Percentiles rank a stretch among this genome's conserved stretches.
phyloP scores from a whole-genome alignment of 108 stramenopile genomes.

The Nannochloropsis gaditana region DNA sequence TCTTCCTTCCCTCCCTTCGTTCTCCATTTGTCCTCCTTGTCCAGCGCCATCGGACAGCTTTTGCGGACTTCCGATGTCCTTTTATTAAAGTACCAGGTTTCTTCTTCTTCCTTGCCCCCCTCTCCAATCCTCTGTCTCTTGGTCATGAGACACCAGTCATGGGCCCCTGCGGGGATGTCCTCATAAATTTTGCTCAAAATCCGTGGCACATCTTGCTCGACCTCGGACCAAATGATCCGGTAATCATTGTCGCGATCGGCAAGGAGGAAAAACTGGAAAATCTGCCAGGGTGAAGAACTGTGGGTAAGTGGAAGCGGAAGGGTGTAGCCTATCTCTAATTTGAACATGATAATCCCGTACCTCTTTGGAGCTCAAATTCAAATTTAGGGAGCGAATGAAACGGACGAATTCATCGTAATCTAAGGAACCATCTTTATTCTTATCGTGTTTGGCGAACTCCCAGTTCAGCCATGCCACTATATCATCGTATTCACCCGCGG shows the following conservation, averaged over 20 bases:
- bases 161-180: background rate
- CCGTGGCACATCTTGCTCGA: slow-evolving; percentile 17
- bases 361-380: background rate
- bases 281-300: background rate
- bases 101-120: background rate
- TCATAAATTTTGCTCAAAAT: slow-evolving; percentile 15
- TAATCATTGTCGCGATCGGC: slow-evolving; percentile 2
- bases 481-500: background rate
- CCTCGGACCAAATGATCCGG: background rate
- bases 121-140: too few species aligned
- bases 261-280: slow-evolving; percentile 15
- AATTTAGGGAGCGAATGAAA: background rate
- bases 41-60: background rate
- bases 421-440: slow-evolving; percentile 2
- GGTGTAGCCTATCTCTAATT: background rate
- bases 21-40: background rate
- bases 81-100: slow-evolving; percentile 18
- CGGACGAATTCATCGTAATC: background rate
- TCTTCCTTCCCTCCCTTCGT: background rate
- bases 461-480: slow-evolving; percentile 22
- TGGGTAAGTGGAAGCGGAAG: background rate
- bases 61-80: background rate
- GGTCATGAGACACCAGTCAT: background rate
- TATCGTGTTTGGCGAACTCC: slow-evolving; percentile 20
- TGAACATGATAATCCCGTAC: background rate